Conservation (phyloP, 2,329 filamentous ascomycete genomes). For the Colletotrichum karsti region DNA sequence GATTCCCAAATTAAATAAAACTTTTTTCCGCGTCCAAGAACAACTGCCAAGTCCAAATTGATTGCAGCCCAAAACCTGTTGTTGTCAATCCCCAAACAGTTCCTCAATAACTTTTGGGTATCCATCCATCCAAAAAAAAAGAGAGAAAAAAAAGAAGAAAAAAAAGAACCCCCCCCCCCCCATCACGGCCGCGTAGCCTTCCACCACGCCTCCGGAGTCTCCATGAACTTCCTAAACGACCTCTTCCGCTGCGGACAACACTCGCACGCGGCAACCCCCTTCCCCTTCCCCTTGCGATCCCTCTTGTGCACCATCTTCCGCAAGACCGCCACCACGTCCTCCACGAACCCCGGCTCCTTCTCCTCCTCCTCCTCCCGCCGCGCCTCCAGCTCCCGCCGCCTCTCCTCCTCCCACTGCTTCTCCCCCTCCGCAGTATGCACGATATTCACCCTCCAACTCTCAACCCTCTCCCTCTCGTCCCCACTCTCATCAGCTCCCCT, state of each 20-base stretch:
- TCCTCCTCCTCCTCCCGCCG: neutral
- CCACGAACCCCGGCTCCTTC: neutral
- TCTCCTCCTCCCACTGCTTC: no score
- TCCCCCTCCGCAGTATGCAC: no score
- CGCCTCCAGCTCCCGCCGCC: neutral
- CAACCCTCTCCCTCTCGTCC: no score
- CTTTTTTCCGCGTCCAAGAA: no score
- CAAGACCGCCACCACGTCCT: neutral
- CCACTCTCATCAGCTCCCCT: neutral
- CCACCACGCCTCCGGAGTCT: conserved; percentile 20
- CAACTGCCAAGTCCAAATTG: no score
- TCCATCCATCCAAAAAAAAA: neutral
- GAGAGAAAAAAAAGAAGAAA: neutral
- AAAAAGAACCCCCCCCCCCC: neutral
- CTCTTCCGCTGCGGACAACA: neutral
- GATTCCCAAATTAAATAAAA: no score
- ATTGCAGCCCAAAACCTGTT: no score
- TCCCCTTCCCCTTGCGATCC: neutral
- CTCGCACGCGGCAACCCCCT: neutral
- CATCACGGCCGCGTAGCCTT: neutral
- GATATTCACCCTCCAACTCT: no score
- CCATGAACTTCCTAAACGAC: neutral
- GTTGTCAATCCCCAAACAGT: no score
- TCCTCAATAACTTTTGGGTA: neutral
- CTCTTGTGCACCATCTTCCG: neutral